Conservation (phyloP, 2,329 filamentous ascomycete genomes). For the Cucurbitaria berberidis region DNA sequence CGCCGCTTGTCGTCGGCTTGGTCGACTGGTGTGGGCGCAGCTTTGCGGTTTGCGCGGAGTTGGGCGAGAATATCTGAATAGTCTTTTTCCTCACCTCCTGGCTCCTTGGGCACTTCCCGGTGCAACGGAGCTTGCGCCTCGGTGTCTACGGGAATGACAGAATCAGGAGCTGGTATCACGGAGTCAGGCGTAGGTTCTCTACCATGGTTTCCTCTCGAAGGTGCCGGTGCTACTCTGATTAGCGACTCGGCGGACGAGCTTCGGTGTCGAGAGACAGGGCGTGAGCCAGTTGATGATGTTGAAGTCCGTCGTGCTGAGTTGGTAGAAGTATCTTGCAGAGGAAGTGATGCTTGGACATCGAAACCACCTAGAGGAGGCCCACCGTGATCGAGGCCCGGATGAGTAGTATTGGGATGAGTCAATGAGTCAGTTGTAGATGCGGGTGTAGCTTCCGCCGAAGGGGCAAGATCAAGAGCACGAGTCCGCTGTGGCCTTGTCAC, state of each 20-base stretch:
- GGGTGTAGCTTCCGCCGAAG: conserved; percentile 27
- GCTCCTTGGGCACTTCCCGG: conserved; percentile 14
- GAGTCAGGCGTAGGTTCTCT: conserved; percentile 29
- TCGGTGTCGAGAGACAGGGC: conserved; percentile 15
- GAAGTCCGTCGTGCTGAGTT: conserved; percentile 42
- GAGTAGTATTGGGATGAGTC: conserved; percentile 15
- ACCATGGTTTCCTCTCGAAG: conserved; percentile 12
- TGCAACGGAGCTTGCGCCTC: conserved; percentile 15
- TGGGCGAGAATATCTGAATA: conserved; percentile 41
- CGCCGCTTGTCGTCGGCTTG: conserved; percentile 29
- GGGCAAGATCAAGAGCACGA: conserved; percentile 33
- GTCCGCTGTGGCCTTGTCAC: conserved; percentile 24
- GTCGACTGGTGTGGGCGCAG: conserved; percentile 22
- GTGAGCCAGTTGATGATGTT: conserved; percentile 33
- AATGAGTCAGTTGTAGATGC: conserved; percentile 24
- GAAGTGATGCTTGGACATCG: conserved; percentile 32
- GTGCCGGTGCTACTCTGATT: conserved; percentile 24
- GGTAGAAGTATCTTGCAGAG: conserved; percentile 38
- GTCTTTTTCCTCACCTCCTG: conserved; percentile 35
- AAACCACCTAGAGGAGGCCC: conserved; percentile 16
- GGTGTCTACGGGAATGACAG: conserved; percentile 31
- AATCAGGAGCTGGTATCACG: conserved; percentile 27
- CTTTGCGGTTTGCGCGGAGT: conserved; percentile 40
- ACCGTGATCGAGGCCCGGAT: conserved; percentile 13
- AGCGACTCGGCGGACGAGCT: conserved; percentile 31